phyloP scores from a whole-genome alignment of 306 rosid genomes.

The Canavalia ensiformis region DNA sequence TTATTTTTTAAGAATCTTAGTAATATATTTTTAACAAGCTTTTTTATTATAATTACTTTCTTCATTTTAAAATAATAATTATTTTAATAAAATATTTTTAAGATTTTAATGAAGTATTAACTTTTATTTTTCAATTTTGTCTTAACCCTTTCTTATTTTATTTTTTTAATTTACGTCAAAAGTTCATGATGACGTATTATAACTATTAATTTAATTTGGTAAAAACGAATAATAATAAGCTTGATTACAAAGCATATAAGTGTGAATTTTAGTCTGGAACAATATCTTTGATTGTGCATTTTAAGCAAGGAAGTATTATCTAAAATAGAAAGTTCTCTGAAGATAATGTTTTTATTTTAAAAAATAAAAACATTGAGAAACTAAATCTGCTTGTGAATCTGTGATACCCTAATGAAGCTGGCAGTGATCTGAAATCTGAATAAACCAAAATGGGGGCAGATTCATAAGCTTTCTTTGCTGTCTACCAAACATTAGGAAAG shows the following conservation, averaged over 20 bases:
- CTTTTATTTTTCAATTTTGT: too few species aligned
- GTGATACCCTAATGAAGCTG: neutral
- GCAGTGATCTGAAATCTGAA: neutral
- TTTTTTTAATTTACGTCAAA: conserved; percentile 11
- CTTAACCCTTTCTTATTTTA: neutral
- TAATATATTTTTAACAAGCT: too few species aligned
- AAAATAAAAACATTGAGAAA: neutral
- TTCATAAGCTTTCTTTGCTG: conserved; percentile 9
- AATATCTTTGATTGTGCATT: too few species aligned
- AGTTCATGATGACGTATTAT: conserved; percentile 16
- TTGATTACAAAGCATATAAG: neutral
- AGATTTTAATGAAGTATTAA: too few species aligned
- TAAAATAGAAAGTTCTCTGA: neutral
- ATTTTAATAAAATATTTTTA: too few species aligned
- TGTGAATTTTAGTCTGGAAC: neutral
- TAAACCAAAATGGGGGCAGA: neutral
- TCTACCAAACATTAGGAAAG: neutral
- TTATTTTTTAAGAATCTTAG: too few species aligned
- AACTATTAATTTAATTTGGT: conserved; percentile 4
- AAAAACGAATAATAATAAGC: neutral
- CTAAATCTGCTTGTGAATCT: neutral
- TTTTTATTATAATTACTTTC: too few species aligned
- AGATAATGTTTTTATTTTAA: neutral
- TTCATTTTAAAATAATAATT: too few species aligned
- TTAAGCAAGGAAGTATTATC: neutral